A percentile compares a stretch with the other conserved stretches of the same genome.
These are phyloP conservation scores for Aureobasidium melanogenum DNA, from an alignment of 2,329 filamentous ascomycete genomes.

Conservation along the genomic window DNA sequence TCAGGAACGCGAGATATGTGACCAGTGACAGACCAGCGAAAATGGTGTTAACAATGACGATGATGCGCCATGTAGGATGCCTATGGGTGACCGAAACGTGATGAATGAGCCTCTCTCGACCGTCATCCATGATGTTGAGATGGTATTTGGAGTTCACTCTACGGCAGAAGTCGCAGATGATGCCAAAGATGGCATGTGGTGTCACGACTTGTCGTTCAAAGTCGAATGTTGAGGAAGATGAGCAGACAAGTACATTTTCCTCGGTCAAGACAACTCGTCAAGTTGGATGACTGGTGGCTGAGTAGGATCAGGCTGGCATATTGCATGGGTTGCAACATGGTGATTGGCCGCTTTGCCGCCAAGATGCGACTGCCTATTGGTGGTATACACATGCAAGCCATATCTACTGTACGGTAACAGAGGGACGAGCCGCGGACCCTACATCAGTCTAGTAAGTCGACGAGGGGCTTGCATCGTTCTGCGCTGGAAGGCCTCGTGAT, in stretches of 20 bases:
- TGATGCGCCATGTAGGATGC: not conserved
- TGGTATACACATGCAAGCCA: not conserved
- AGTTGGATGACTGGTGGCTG: not conserved
- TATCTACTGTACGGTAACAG: not conserved
- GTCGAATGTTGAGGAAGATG: not conserved
- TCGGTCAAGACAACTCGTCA: too few species aligned
- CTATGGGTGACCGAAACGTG: not conserved
- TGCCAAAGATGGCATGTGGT: not conserved
- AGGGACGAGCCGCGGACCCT: not conserved
- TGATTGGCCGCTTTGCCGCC: conserved; percentile 7
- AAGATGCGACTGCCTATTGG: not conserved
- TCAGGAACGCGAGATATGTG: not conserved
- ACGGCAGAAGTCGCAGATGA: not conserved
- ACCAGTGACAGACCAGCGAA: not conserved
- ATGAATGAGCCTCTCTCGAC: not conserved
- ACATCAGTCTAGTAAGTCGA: too few species aligned
- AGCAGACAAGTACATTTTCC: not conserved
- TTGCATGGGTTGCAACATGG: not conserved
- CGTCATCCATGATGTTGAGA: not conserved
- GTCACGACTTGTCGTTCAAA: not conserved
- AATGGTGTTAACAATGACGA: not conserved
- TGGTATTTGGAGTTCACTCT: too few species aligned
- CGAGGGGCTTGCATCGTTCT: not conserved
- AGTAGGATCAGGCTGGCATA: not conserved
- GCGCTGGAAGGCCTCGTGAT: not conserved